These are phyloP conservation scores for Ballota nigra DNA, from an alignment of 257 asterid genomes.

Conservation along the genomic window DNA sequence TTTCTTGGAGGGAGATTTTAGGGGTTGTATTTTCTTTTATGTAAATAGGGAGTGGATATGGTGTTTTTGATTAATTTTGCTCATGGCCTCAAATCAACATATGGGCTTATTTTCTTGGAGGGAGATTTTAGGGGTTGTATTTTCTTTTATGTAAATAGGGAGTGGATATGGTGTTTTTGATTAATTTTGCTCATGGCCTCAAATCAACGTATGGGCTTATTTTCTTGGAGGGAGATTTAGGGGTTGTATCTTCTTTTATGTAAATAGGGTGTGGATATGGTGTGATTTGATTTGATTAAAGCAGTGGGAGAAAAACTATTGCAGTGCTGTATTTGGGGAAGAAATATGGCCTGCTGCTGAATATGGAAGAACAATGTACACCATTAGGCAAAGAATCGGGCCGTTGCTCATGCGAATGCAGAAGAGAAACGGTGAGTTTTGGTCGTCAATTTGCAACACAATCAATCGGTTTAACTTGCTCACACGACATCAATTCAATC, in stretches of 20 bases:
- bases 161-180: too few relatives aligned
- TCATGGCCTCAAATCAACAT: too few relatives aligned
- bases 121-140: too few relatives aligned
- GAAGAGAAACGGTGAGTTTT: conserved; percentile 70
- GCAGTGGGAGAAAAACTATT: conserved; percentile 10
- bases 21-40: too few relatives aligned
- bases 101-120: too few relatives aligned
- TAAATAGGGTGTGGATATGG: neutral
- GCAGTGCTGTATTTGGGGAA: conserved; percentile 98
- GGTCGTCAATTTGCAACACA: too few relatives aligned
- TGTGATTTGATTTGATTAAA: conserved; percentile 20
- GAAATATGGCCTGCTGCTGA: conserved; percentile 99
- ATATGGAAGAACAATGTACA: conserved; percentile 96
- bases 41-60: too few relatives aligned
- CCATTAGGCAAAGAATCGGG: conserved; percentile 84
- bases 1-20: too few relatives aligned
- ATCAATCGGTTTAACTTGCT: too few relatives aligned
- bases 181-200: neutral
- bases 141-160: too few relatives aligned
- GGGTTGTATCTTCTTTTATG: neutral
- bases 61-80: too few relatives aligned
- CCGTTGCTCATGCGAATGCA: conserved; percentile 87
- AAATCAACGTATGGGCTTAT: neutral
- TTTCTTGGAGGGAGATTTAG: neutral
- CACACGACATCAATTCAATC: too few relatives aligned